Evolutionary conservation across 2,329 filamentous ascomycete genomes (phyloP).

Genomic region (Sporothrix humicola): DNA sequence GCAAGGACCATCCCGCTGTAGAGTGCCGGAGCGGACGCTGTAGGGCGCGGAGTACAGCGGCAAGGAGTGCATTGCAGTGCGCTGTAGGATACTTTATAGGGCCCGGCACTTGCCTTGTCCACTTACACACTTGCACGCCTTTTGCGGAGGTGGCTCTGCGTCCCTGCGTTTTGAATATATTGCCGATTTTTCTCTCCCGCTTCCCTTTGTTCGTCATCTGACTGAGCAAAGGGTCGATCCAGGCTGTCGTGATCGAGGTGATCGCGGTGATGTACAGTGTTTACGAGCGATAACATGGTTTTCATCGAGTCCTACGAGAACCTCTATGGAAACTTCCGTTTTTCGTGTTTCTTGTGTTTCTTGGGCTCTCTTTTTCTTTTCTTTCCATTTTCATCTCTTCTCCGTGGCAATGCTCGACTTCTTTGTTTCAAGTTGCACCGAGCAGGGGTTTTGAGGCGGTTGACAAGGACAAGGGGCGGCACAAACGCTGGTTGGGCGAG

Average conservation of each 20-base stretch:
- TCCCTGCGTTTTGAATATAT: slow-evolving; percentile 4
- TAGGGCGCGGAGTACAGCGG: neutral
- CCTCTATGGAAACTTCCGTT: no score
- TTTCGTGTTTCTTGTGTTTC: neutral
- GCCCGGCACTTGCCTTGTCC: neutral
- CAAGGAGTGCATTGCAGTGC: neutral
- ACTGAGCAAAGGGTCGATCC: neutral
- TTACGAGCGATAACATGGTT: neutral
- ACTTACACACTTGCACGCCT: neutral
- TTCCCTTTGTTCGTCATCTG: slow-evolving; percentile 3
- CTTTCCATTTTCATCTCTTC: neutral
- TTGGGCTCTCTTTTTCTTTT: neutral
- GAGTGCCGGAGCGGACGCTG: neutral
- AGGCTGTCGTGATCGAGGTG: neutral
- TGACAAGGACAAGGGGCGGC: neutral
- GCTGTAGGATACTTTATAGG: neutral
- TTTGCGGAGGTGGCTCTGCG: neutral
- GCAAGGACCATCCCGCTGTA: slow-evolving; percentile 19
- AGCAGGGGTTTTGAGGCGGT: neutral
- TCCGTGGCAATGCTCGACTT: neutral
- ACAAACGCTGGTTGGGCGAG: neutral
- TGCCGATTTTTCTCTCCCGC: neutral
- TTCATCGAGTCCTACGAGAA: neutral
- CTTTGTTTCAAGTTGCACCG: slow-evolving; percentile 20
- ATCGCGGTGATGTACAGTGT: neutral